phyloP scores from a whole-genome alignment of 2,329 filamentous ascomycete species.

The Pestalotiopsis fici region DNA sequence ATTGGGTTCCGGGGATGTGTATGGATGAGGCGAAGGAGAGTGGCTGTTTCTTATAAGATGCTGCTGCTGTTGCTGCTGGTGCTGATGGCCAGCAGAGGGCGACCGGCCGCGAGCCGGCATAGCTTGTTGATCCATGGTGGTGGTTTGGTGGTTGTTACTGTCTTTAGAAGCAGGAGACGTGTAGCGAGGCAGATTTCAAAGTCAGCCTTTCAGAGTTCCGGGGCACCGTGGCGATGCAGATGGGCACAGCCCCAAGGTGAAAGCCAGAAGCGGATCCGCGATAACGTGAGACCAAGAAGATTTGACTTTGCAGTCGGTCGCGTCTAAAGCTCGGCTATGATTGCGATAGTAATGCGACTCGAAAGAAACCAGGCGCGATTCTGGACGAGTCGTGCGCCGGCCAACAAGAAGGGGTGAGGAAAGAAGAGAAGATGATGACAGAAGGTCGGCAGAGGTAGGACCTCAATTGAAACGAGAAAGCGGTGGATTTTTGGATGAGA shows the following conservation, averaged over 20 bases:
- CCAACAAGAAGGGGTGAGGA: neutral
- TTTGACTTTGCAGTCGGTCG: neutral
- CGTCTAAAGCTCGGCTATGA: neutral
- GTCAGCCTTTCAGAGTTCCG: conserved; percentile 15
- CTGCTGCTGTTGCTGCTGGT: conserved; percentile 57
- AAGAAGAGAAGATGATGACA: neutral
- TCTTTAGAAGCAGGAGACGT: conserved; percentile 11
- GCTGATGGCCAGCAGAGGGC: conserved; percentile 59
- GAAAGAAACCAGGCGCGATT: conserved; percentile 6
- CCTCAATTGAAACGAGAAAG: neutral
- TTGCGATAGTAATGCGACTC: neutral
- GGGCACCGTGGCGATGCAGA: conserved; percentile 15
- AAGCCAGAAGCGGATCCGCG: conserved; percentile 7
- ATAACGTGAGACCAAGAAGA: conserved; percentile 12
- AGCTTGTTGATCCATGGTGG: conserved; percentile 16
- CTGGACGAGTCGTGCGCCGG: neutral
- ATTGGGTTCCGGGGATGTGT: conserved; percentile 50
- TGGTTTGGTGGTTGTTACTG: conserved; percentile 12
- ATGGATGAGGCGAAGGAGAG: conserved; percentile 62
- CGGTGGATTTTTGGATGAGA: neutral
- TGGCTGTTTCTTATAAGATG: conserved; percentile 68
- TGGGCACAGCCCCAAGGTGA: conserved; percentile 13
- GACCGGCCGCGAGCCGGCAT: conserved; percentile 55
- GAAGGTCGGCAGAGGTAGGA: conserved; percentile 2
- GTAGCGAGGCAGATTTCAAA: conserved; percentile 15